Conservation (phyloP, 2,329 filamentous ascomycete genomes). For the Aureobasidium sp. region DNA sequence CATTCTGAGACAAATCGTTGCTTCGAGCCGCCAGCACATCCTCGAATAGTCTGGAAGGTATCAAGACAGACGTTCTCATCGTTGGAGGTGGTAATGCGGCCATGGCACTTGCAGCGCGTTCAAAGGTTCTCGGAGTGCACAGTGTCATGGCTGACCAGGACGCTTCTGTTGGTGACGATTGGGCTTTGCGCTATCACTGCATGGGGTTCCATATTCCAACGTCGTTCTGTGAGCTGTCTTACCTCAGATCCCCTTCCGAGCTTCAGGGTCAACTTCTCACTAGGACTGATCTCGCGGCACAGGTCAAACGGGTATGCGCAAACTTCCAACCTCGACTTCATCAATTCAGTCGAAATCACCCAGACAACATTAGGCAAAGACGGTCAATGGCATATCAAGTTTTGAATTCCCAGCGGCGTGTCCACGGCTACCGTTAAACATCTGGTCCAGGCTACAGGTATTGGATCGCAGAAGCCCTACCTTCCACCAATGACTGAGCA, state of each 20-base stretch:
- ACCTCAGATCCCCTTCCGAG: conserved; percentile 9
- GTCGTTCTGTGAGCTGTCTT: not conserved
- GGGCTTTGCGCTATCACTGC: conserved; percentile 32
- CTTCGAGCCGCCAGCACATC: not conserved
- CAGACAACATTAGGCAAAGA: not conserved
- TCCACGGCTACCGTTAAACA: not conserved
- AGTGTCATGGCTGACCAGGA: conserved; percentile 31
- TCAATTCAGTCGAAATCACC: not conserved
- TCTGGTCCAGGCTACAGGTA: not conserved
- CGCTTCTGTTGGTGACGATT: conserved; percentile 31
- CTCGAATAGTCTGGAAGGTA: no score
- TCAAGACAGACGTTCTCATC: not conserved
- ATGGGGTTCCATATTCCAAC: not conserved
- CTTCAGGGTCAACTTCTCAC: conserved; percentile 18
- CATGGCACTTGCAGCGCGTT: conserved; percentile 27
- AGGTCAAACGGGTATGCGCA: not conserved
- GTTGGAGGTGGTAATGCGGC: conserved; percentile 16
- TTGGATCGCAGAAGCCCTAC: conserved; percentile 1
- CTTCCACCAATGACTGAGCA: not conserved
- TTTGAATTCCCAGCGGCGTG: not conserved
- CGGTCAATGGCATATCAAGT: not conserved
- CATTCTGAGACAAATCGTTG: not conserved
- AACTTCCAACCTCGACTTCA: not conserved
- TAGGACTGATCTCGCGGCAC: conserved; percentile 18
- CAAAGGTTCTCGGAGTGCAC: conserved; percentile 32